Evolutionary conservation across 1,284 basidiomycete species (phyloP), one percentile per base, ranked within the genome.

Genomic region (Puccinia coronata): DNA sequence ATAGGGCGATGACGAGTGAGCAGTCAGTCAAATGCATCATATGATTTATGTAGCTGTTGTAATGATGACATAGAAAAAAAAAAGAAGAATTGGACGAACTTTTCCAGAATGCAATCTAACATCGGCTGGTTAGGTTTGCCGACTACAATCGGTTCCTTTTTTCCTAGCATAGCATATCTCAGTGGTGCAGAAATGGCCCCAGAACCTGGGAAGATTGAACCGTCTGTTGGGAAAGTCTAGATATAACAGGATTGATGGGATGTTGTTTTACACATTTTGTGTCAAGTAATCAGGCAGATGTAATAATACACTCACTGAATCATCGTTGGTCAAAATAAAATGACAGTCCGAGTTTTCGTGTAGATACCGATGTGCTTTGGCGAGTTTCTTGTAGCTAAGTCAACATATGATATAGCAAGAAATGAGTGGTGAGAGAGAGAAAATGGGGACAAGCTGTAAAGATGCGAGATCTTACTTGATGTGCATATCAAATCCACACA

Each of bases 41-140:
- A n/a, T n/a, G n/a, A n/a, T n/a, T n/a, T n/a, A n/a, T n/a, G n/a
- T n/a, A n/a, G n/a, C n/a, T n/a, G n/a, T n/a, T n/a, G n/a, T n/a
- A n/a, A n/a, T n/a, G n/a, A n/a, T n/a, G n/a, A n/a, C n/a, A n/a
- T n/a, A n/a, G n/a, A n/a, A n/a, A n/a, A n/a, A n/a, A n/a, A n/a
- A n/a, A n/a, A n/a, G n/a, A n/a, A n/a, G n/a, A n/a, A n/a, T n/a
- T n/a, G n/a, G n/a, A 77, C 90, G 84, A 83, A 95, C 94, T 95
- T 95, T n/a, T 94, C 93, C 83, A 92, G 91, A 86, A 99, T 96
- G 85, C 94, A 95, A 86, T 98, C 95, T 83, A 99, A 88, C 93
- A 99, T 96, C 41, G 92, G 92, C 85, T 89, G 90, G 83, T 93
- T 90, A 18, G 96, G 97, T 87, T 99, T 99, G 25, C 96, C 96